Evolutionary conservation across 129 eudicot species (phyloP).

Genomic region (Flaveria brownii): DNA sequence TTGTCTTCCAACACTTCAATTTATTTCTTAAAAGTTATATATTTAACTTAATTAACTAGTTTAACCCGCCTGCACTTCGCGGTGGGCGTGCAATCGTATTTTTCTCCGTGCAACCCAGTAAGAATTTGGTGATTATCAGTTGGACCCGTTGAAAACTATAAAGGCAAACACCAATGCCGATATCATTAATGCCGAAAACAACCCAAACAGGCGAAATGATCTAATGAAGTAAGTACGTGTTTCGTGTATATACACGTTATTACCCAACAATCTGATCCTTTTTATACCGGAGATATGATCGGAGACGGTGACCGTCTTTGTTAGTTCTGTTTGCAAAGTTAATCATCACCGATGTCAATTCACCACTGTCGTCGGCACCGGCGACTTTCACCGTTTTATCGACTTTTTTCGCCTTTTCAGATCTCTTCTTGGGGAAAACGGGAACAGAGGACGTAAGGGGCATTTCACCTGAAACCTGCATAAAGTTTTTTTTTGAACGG

Average conservation of each 20-base stretch:
- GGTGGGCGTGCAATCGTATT: no score
- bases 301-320: conserved; percentile 34
- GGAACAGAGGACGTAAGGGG: no score
- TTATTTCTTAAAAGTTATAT: no score
- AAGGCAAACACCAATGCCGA: no score
- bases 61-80: no score
- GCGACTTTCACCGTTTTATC: conserved; percentile 36
- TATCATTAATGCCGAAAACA: not conserved
- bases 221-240: not conserved
- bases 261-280: conserved; percentile 31
- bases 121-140: no score
- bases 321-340: conserved; percentile 6
- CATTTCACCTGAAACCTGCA: no score
- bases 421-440: conserved; percentile 6
- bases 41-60: no score
- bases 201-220: not conserved
- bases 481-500: no score
- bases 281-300: conserved; percentile 49
- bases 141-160: no score
- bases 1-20: no score
- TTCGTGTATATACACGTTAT: conserved; percentile 7
- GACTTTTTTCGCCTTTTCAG: conserved; percentile 25
- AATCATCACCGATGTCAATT: not conserved
- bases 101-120: no score
- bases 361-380: conserved; percentile 23